phyloP scores from a whole-genome alignment of 2,329 filamentous ascomycete genomes.

The Leptographium lundbergii region DNA sequence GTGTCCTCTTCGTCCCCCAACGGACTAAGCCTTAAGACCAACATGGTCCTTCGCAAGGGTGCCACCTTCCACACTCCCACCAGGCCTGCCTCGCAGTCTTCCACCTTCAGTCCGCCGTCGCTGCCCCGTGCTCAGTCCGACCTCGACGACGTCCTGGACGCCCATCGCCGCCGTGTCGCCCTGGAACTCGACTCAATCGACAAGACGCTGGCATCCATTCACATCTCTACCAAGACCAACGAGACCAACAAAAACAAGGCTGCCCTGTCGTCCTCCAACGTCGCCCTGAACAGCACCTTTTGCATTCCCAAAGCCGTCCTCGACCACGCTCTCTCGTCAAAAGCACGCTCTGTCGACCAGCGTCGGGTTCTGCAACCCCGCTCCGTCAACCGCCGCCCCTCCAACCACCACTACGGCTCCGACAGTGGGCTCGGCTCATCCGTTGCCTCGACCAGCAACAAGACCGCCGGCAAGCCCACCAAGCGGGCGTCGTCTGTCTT shows the following conservation, averaged over 20 bases:
- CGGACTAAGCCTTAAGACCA: slow-evolving; percentile 37
- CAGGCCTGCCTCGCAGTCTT: slow-evolving; percentile 22
- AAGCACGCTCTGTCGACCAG: slow-evolving; percentile 21
- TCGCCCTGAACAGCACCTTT: slow-evolving; percentile 22
- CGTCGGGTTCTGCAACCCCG: slow-evolving; percentile 41
- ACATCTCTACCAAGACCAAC: slow-evolving; percentile 16
- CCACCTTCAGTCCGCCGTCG: slow-evolving; percentile 34
- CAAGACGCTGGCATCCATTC: slow-evolving; percentile 33
- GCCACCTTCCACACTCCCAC: slow-evolving; percentile 51
- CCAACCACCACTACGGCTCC: slow-evolving; percentile 53
- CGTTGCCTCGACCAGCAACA: slow-evolving; percentile 50
- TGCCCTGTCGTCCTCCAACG: slow-evolving; percentile 21
- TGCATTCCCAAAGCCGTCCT: slow-evolving; percentile 45
- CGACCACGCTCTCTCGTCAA: slow-evolving; percentile 41
- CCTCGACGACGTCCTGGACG: slow-evolving; percentile 59
- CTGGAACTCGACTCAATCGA: slow-evolving; percentile 52
- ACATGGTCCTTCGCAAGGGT: slow-evolving; percentile 53
- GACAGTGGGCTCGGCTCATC: slow-evolving; percentile 86
- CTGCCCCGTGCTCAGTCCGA: slow-evolving; percentile 56
- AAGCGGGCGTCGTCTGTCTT: slow-evolving; percentile 25
- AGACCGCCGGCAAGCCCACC: slow-evolving; percentile 28
- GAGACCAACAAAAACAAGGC: slow-evolving; percentile 14
- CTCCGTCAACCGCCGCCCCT: slow-evolving; percentile 32
- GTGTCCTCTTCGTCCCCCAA: slow-evolving; percentile 24
- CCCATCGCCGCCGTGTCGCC: slow-evolving; percentile 55